Percentiles rank a stretch among this genome's conserved stretches.
These are phyloP conservation scores for Colletotrichum musicola DNA, from an alignment of 2,329 filamentous ascomycete genomes.

Conservation along the genomic window DNA sequence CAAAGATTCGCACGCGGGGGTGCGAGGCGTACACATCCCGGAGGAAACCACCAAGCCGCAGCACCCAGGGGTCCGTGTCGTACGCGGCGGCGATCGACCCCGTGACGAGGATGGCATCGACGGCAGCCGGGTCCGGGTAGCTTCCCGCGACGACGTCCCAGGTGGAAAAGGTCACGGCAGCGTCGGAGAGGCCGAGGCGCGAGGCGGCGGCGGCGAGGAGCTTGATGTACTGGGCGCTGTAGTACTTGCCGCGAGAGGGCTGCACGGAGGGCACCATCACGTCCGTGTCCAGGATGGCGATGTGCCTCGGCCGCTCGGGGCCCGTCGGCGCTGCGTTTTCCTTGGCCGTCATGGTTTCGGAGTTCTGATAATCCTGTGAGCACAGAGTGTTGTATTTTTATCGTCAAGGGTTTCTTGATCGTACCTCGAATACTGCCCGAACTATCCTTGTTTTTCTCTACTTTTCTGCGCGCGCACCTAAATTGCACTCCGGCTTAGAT, in stretches of 20 bases:
- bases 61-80: conserved; percentile 59
- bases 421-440: too few species aligned
- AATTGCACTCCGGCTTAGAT: too few species aligned
- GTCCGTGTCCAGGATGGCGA: conserved; percentile 31
- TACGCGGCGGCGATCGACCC: conserved; percentile 56
- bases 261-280: conserved; percentile 25
- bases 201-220: conserved; percentile 6
- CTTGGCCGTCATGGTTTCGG: not conserved
- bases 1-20: conserved; percentile 52
- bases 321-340: not conserved
- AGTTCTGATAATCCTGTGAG: too few species aligned
- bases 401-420: too few species aligned
- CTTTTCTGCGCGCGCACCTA: too few species aligned
- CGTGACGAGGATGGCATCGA: conserved; percentile 49
- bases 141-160: conserved; percentile 48
- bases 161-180: conserved; percentile 40
- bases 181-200: conserved; percentile 23
- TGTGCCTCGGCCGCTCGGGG: not conserved
- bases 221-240: conserved; percentile 28
- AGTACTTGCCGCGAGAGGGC: conserved; percentile 16
- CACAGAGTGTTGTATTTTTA: too few species aligned
- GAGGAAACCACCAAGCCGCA: conserved; percentile 56
- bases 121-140: conserved; percentile 45
- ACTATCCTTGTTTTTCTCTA: too few species aligned
- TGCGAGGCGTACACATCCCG: conserved; percentile 45